Percentiles rank a stretch among this genome's conserved stretches.
Evolutionary conservation across 2,329 filamentous ascomycete genomes (phyloP).

Genomic region (Aspergillus eucalypticola): DNA sequence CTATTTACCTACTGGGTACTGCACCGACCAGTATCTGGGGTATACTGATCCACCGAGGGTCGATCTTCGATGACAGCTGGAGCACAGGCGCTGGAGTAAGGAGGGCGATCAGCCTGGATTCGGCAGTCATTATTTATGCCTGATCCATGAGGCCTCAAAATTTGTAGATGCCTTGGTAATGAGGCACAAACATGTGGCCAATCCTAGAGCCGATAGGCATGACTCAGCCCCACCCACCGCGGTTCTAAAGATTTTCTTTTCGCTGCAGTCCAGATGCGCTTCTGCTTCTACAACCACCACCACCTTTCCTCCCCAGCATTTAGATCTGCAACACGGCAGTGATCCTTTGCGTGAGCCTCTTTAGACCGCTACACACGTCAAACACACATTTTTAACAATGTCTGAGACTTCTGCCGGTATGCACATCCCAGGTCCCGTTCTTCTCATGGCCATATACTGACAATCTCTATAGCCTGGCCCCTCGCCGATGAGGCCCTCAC

Average conservation of each 20-base stretch:
- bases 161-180: not conserved
- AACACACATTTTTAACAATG: conserved; percentile 29
- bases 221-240: not conserved
- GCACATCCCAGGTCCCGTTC: not conserved
- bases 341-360: conserved; percentile 43
- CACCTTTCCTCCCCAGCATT: conserved; percentile 5
- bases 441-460: conserved; percentile 9
- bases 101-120: not conserved
- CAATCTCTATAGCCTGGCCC: conserved; percentile 59
- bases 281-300: not conserved
- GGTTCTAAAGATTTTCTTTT: conserved; percentile 11
- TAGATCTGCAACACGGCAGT: conserved; percentile 30
- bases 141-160: not conserved
- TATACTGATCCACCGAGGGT: not conserved
- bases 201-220: not conserved
- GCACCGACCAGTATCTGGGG: not conserved
- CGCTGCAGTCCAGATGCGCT: not conserved
- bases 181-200: not conserved
- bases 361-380: conserved; percentile 20
- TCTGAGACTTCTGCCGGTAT: conserved; percentile 35
- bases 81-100: not conserved
- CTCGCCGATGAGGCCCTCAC: conserved; percentile 72
- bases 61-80: not conserved
- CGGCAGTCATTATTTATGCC: not conserved
- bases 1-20: not conserved